Conservation (phyloP, 164 flowering plant species). For the Vitis rotundifolia region DNA sequence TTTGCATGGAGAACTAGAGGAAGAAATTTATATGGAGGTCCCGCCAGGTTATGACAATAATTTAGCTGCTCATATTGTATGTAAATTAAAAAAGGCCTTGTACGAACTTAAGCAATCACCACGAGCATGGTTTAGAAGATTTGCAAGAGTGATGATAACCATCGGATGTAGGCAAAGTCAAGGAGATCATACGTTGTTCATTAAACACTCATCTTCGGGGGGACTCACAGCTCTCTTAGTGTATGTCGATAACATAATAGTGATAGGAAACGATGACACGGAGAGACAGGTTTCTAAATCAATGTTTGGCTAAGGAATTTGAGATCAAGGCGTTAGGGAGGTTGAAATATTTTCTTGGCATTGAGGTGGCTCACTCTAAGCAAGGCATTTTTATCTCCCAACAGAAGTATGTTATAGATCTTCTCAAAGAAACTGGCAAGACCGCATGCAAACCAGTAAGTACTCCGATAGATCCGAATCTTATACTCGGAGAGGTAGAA, state of each 20-base stretch:
- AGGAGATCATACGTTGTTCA: constrained; percentile 8
- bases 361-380: constrained; percentile 8
- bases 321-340: constrained; percentile 10
- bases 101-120: constrained; percentile 6
- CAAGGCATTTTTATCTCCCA: constrained; percentile 16
- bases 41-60: neutral
- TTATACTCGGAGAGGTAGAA: neutral
- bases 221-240: neutral
- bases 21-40: constrained; percentile 4
- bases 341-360: constrained; percentile 10
- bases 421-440: constrained; percentile 10
- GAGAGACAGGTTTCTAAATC: neutral
- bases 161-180: constrained; percentile 4
- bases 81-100: neutral
- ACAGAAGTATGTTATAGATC: constrained; percentile 9
- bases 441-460: constrained; percentile 2
- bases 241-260: constrained; percentile 7
- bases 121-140: constrained; percentile 6
- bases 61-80: neutral
- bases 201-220: constrained; percentile 1
- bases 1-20: constrained; percentile 1
- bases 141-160: neutral
- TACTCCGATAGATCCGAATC: constrained; percentile 7
- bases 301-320: constrained; percentile 10
- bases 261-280: constrained; percentile 3